These are phyloP conservation scores for Aulographum hederae DNA, from an alignment of 2,329 filamentous ascomycete species.

Conservation along the genomic window DNA sequence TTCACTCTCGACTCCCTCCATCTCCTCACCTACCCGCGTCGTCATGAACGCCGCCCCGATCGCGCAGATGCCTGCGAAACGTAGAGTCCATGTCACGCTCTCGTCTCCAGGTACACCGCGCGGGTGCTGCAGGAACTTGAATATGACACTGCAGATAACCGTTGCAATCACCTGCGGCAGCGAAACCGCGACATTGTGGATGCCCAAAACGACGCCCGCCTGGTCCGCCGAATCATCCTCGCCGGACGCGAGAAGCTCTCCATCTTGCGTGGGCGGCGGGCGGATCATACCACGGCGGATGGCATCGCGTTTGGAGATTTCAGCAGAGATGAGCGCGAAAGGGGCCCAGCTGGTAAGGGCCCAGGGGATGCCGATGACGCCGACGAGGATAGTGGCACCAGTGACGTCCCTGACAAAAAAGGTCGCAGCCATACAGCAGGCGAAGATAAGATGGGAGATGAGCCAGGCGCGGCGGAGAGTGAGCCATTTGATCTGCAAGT, in stretches of 20 bases:
- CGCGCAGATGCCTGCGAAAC: conserved; percentile 66
- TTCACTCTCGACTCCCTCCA: too few relatives aligned
- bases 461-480: conserved; percentile 84
- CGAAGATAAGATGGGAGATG: conserved; percentile 67
- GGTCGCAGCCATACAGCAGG: conserved; percentile 64
- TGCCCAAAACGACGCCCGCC: conserved; percentile 77
- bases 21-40: conserved; percentile 41
- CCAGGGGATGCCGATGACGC: conserved; percentile 77
- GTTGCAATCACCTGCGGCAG: conserved; percentile 85
- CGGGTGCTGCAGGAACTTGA: conserved; percentile 72
- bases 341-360: conserved; percentile 87
- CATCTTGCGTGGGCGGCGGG: conserved; percentile 18
- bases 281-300: conserved; percentile 33
- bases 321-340: conserved; percentile 84
- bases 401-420: conserved; percentile 56
- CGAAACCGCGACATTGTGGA: conserved; percentile 90
- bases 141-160: conserved; percentile 65
- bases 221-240: conserved; percentile 49
- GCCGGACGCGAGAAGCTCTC: conserved; percentile 19
- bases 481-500: conserved; percentile 60
- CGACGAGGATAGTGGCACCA: conserved; percentile 59
- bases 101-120: conserved; percentile 69
- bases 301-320: conserved; percentile 70
- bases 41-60: conserved; percentile 61
- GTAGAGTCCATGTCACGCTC: conserved; percentile 71